Evolutionary conservation across 2,329 filamentous ascomycete genomes (phyloP), one percentile per base, ranked within the genome.

Genomic region (Phyllosticta citriasiana): DNA sequence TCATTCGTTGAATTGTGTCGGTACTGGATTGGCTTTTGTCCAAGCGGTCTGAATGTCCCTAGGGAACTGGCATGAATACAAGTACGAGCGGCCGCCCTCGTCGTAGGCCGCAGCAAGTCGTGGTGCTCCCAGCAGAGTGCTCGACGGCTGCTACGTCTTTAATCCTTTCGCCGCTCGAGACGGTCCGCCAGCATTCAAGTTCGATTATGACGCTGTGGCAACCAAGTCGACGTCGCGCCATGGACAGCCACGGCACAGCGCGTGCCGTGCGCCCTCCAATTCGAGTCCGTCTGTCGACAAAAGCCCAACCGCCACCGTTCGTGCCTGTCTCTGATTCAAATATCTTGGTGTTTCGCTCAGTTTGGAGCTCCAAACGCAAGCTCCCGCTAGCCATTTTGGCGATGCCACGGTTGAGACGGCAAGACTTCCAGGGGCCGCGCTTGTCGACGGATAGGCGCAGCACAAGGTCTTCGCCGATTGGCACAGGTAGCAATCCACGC

Each of bases 61-160:
- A 60, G 58, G 58, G 53, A 60, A 60, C 53, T 35, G 58, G 58
- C 58, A 60, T 60, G 53, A 60, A 51, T 60, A 60, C 58, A 60
- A 60, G 58, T 60, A 60, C 35, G 53, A 55, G 58, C 58, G n/a
- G 22, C 58, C 35, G 12, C 35, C 35, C 58, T 55, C 57, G 58
- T 54, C 51, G 53, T 53, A 60, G 53, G n/a, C 52, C 8, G 6
- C 24, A 55, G 53, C 53, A 14, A 12, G 35, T 55, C 58, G 27
- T 52, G 24, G 58, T 55, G 53, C 57, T 60, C 30, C 53, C 33
- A 27, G 22, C 24, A 19, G 19, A 25, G 25, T 14, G 10, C 40
- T 25, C 27, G 53, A 40, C 53, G 58, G 53, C 53, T 56, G 26
- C 58, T 40, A 60, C 53, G 35, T 12, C 25, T 19, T 27, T 16